Evolutionary conservation across 805 yeast species (phyloP).

Genomic region (Yamadazyma kitorensis): DNA sequence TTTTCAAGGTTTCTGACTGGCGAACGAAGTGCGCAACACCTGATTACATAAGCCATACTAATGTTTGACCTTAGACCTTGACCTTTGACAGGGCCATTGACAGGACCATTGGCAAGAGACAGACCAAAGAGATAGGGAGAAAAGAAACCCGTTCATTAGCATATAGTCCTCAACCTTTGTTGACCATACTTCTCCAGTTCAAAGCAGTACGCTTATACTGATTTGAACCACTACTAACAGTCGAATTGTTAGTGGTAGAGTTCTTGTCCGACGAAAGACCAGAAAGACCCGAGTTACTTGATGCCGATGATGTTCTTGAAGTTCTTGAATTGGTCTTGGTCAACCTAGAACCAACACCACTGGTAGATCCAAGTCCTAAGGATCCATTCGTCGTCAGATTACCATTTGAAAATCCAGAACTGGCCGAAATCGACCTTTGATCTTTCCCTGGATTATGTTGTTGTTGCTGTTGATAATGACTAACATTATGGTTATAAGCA

Average conservation of each 20-base stretch:
- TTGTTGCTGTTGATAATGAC: constrained; percentile 15
- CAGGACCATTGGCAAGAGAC: no score
- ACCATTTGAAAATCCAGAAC: constrained; percentile 15
- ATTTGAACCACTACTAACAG: constrained; percentile 4
- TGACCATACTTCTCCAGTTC: constrained; percentile 34
- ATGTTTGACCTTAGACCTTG: no score
- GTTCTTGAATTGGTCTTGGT: constrained; percentile 17
- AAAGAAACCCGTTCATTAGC: no score
- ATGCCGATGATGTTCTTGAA: constrained; percentile 17
- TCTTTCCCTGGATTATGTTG: constrained; percentile 12
- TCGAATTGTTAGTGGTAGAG: constrained; percentile 7
- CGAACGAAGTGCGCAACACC: no score
- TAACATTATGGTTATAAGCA: constrained; percentile 22
- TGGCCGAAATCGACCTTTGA: constrained; percentile 18
- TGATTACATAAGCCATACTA: no score
- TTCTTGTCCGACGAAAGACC: constrained; percentile 22
- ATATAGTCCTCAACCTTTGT: no score
- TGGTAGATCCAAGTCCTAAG: constrained; percentile 21
- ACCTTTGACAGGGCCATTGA: no score
- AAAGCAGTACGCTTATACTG: constrained; percentile 31
- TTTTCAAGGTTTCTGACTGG: no score
- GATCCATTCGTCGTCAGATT: constrained; percentile 19
- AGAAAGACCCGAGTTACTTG: constrained; percentile 26
- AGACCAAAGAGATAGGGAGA: no score
- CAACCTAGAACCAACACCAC: constrained; percentile 19